phyloP scores from a whole-genome alignment of 352 stramenopile species.

The Phytopythium cucurbitacearum region DNA sequence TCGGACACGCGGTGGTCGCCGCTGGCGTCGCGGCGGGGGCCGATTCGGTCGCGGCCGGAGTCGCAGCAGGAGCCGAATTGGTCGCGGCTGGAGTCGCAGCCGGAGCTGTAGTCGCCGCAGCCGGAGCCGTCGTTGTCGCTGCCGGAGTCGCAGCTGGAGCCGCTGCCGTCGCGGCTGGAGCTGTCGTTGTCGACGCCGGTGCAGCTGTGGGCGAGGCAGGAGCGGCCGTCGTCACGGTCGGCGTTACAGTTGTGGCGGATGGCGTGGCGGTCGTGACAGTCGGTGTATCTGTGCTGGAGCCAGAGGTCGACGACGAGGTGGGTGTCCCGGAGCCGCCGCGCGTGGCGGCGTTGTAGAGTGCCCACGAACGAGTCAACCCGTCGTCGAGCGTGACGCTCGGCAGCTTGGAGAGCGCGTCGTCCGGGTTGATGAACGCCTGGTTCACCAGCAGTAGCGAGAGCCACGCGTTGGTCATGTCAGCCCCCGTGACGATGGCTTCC shows the following conservation, averaged over 20 bases:
- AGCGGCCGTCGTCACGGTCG: constrained; percentile 5
- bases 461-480: constrained; percentile 39
- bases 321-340: not conserved
- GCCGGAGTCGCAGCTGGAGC: not conserved
- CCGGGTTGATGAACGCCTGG: constrained; percentile 40
- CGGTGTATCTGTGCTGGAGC: constrained; percentile 1
- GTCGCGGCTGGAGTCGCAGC: constrained; percentile 1
- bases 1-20: not conserved
- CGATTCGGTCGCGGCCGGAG: constrained; percentile 3
- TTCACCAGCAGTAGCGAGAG: constrained; percentile 52
- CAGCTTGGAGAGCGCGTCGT: constrained; percentile 28
- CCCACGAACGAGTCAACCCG: constrained; percentile 36
- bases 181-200: constrained; percentile 7
- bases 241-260: not conserved
- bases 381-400: constrained; percentile 17
- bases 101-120: constrained; percentile 1
- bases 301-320: not conserved
- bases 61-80: constrained; percentile 3
- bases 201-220: constrained; percentile 4
- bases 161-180: constrained; percentile 4
- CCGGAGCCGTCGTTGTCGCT: constrained; percentile 5
- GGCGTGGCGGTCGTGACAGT: constrained; percentile 3
- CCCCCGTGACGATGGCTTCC: constrained; percentile 31
- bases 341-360: constrained; percentile 9
- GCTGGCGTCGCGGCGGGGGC: no score